Base-by-base conservation (phyloP, 1,139 yeast species). In the Pichia cactophila region DNA sequence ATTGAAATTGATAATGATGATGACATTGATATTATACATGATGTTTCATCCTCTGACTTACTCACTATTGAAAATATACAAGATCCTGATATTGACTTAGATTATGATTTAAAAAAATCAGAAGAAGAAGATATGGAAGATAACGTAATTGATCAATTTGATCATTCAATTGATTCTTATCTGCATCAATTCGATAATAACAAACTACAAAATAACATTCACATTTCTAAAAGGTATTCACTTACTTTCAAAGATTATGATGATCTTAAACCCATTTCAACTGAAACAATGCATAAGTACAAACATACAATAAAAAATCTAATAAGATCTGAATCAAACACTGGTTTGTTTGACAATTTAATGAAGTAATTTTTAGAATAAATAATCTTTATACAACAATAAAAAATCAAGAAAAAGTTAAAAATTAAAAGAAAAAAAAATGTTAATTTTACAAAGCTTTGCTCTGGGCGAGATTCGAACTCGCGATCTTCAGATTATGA, bases 291-390 rank as follows among this genome's bases (percentile, higher is more conserved):
- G 28, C 40, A 73, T 49, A 85, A 83, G 63, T 90, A 88, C 62
- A 74, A 74, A 53, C 95, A 85, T 54, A 81, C 83, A 56, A 69
- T 92, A 58, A 75, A 69, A 49, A 8, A 16, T 8, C 44, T 50
- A 6, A 37, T 49, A 5, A 44, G 43, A 41, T 33, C 26, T 14
- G 26, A 31, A 5, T 31, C 43, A 9, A 41, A 39, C 38, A 26
- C 48, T 26, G 48, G 45, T 20, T 43, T 47, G 33, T 33, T 44
- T 35, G 33, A 44, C 38, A 41, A 37, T 31, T 36, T 11, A 11
- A n/a, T n/a, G 37, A 14, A 36, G 3, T 16, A 36, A 36, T 36
- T 5, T 36, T 3, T 16, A 36, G 23, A 23, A 23, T 23, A 20
- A 20, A 23, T 11, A 23, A 23, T 11, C 8, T 33, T 33, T 10